Evolutionary conservation across 164 flowering plant genomes (phyloP), one percentile per base, ranked within the genome.

Genomic region (Tetrastigma voinierianum): DNA sequence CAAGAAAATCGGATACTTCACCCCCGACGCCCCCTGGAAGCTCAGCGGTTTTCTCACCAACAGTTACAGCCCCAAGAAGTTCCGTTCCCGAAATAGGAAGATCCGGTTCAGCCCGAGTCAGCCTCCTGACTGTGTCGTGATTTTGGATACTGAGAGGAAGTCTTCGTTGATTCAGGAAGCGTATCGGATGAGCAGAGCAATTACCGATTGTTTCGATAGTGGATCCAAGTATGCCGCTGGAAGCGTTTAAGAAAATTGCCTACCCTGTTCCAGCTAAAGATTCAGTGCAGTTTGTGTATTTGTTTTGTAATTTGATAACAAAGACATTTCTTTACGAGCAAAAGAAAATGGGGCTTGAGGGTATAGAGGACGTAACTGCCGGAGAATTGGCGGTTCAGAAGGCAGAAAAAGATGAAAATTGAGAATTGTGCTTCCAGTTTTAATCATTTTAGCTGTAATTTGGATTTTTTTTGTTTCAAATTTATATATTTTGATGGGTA

Each of bases 281-380:
- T 69, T 84, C 90, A 0, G 84, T 72, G 13, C 78, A 84, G 75
- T 88, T 88, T 71, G 88, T 88, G 43, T 86, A 88, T 69, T 51
- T 84, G 79, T 84, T 88, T 19, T 88, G 93, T 73, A 88, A 88
- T 75, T 72, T 88, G 75, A 84, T 88, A 44, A 84, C 90, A 15
- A 88, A 86, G 70, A 84, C 86, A 1, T 53, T 86, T 48, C 67
- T 82, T 59, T 48, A 67, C 10, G 88, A 84, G 81, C 72, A 78
- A 71, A 80, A 72, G 69, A 70, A 51, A 59, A 12, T 67, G 57
- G 57, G 16, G 63, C 25, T 40, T 55, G 54, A 58, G 46, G 23
- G 11, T 16, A 25, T 1, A 23, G 55, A 20, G 24, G 59, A 3
- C 10, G 14, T 32, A 11, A 43, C 49, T 21, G 19, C 6, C 2